Conservation (phyloP, 768 basidiomycete species). For the Hortiboletus campestris region DNA sequence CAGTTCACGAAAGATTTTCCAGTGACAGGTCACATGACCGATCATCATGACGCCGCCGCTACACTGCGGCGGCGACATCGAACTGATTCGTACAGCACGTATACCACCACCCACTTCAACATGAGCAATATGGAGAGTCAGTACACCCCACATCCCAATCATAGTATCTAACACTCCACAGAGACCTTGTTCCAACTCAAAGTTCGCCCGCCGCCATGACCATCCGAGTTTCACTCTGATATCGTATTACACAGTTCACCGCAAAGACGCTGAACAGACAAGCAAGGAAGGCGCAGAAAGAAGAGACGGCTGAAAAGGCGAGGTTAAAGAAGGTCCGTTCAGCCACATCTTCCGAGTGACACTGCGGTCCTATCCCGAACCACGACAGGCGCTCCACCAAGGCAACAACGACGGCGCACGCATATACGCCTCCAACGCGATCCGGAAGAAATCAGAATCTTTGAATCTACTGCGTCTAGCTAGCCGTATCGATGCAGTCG, state of each 20-base stretch:
- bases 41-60: neutral
- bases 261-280: constrained; percentile 93
- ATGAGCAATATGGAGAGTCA: constrained; percentile 91
- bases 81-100: neutral
- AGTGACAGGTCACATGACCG: constrained; percentile 11
- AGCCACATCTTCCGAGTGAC: neutral
- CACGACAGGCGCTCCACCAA: constrained; percentile 82
- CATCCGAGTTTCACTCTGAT: constrained; percentile 13
- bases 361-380: neutral
- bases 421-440: constrained; percentile 98
- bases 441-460: constrained; percentile 95
- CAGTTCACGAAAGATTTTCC: too few species aligned
- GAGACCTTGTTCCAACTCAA: constrained; percentile 99
- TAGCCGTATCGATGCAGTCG: constrained; percentile 94
- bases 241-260: constrained; percentile 68
- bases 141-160: constrained; percentile 27
- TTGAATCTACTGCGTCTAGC: constrained; percentile 88
- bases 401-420: constrained; percentile 96
- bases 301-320: constrained; percentile 84
- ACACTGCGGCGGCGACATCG: neutral
- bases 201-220: constrained; percentile 43
- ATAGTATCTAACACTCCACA: constrained; percentile 33
- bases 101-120: constrained; percentile 2
- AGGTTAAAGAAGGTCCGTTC: constrained; percentile 84
- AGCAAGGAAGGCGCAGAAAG: constrained; percentile 97